These are phyloP conservation scores for Penicillium coffeae DNA, from an alignment of 495 filamentous ascomycete genomes.

Conservation along the genomic window DNA sequence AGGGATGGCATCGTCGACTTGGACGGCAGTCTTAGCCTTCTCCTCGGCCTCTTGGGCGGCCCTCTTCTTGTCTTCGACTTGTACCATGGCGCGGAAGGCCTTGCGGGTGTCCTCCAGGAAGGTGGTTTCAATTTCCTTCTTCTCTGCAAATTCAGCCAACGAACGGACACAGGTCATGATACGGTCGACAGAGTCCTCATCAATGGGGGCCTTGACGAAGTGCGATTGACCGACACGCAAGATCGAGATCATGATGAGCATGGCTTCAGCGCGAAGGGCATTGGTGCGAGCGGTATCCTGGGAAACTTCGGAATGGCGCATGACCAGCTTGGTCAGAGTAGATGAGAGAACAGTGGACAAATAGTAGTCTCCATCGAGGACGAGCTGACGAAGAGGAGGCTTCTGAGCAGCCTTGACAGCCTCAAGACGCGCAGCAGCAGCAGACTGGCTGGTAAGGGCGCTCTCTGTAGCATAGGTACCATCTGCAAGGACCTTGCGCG, in stretches of 20 bases:
- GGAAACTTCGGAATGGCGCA: slow-evolving; percentile 95
- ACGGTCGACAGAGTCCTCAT: slow-evolving; percentile 95
- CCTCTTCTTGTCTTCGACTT: slow-evolving; percentile 95
- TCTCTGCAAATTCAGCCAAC: slow-evolving; percentile 82
- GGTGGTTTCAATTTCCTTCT: slow-evolving; percentile 83
- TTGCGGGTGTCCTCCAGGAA: slow-evolving; percentile 96
- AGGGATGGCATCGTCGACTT: slow-evolving; percentile 89
- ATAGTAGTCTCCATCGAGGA: slow-evolving; percentile 96
- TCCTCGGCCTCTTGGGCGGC: slow-evolving; percentile 84
- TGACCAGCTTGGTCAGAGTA: slow-evolving; percentile 94
- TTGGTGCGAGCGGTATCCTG: slow-evolving; percentile 84
- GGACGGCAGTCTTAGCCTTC: slow-evolving; percentile 89
- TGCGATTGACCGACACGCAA: slow-evolving; percentile 95
- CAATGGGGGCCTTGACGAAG: slow-evolving; percentile 95
- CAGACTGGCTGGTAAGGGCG: slow-evolving; percentile 87
- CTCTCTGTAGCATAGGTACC: slow-evolving; percentile 97
- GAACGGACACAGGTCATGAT: slow-evolving; percentile 96
- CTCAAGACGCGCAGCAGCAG: slow-evolving; percentile 85
- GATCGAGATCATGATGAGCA: slow-evolving; percentile 99
- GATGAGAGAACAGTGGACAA: slow-evolving; percentile 91
- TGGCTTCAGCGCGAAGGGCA: slow-evolving; percentile 91
- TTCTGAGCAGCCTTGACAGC: slow-evolving; percentile 97
- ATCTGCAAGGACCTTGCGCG: slow-evolving; percentile 88
- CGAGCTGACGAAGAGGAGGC: slow-evolving; percentile 89
- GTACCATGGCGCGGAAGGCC: slow-evolving; percentile 97